Evolutionary conservation across 208 protist genomes (phyloP).

Genomic region (Acanthamoeba castellanii): DNA sequence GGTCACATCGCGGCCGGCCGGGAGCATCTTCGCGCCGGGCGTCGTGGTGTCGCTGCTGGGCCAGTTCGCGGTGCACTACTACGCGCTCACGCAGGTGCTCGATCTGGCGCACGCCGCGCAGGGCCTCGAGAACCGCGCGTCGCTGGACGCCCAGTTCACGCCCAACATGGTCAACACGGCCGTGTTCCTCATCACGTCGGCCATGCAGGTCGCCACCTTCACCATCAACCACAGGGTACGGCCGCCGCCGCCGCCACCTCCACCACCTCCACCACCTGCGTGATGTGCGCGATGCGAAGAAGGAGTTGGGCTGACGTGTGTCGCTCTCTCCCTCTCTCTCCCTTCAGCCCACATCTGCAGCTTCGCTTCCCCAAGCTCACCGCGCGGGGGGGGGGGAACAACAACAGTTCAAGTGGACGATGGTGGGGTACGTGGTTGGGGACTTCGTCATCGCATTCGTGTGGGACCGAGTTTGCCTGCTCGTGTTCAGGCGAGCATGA

Average conservation of each 20-base stretch:
- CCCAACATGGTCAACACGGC: slow-evolving; percentile 97
- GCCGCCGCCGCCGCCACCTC: too few relatives aligned
- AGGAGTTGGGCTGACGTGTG: slow-evolving; percentile 6
- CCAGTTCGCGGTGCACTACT: slow-evolving; percentile 97
- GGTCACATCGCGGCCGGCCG: slow-evolving; percentile 91
- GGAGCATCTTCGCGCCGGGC: slow-evolving; percentile 95
- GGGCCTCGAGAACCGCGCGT: slow-evolving; percentile 19
- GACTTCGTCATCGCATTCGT: slow-evolving; percentile 13
- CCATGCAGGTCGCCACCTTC: slow-evolving; percentile 97
- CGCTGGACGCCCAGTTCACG: slow-evolving; percentile 94
- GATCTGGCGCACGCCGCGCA: background rate
- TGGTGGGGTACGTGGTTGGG: slow-evolving; percentile 35
- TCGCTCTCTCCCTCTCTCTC: background rate
- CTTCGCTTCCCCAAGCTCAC: background rate
- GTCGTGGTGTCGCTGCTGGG: slow-evolving; percentile 95
- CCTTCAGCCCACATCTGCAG: slow-evolving; percentile 46
- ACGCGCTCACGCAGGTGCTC: slow-evolving; percentile 92
- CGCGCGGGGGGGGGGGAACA: too few relatives aligned
- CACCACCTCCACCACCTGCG: background rate
- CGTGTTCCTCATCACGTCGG: slow-evolving; percentile 96
- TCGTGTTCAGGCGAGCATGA: slow-evolving; percentile 16
- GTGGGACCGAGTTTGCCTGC: slow-evolving; percentile 31
- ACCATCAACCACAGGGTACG: slow-evolving; percentile 95
- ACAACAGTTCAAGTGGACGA: slow-evolving; percentile 45
- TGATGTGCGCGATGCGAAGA: background rate